These are phyloP conservation scores for Thielaviopsis musarum DNA, from an alignment of 2,329 filamentous ascomycete genomes.

Conservation along the genomic window DNA sequence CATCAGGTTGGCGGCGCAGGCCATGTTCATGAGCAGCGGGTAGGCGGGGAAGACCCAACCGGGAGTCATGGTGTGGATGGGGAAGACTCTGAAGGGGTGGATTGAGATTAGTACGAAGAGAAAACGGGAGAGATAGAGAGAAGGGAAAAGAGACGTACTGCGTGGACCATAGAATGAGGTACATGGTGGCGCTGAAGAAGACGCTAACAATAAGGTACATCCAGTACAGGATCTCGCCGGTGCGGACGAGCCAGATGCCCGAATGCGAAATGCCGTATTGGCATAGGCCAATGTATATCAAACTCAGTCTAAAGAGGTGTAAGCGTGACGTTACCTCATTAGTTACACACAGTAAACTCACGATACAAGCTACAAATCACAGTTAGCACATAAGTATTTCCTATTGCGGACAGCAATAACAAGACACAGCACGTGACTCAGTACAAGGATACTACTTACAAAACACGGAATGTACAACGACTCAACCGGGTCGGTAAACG, in stretches of 20 bases:
- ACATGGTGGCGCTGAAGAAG: constrained; percentile 50
- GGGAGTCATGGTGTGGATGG: constrained; percentile 72
- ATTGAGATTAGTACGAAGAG: too few relatives aligned
- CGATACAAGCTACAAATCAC: constrained; percentile 25
- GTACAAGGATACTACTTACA: constrained; percentile 23
- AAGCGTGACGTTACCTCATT: constrained; percentile 23
- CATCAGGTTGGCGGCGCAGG: constrained; percentile 47
- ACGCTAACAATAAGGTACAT: constrained; percentile 53
- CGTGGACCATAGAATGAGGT: constrained; percentile 53
- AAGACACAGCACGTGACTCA: background rate
- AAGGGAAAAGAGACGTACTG: constrained; percentile 23
- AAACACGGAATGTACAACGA: constrained; percentile 58
- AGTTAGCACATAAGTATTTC: constrained; percentile 7
- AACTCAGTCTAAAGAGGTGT: constrained; percentile 41
- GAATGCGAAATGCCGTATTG: constrained; percentile 51
- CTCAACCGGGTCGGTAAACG: constrained; percentile 62
- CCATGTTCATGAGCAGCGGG: constrained; percentile 59
- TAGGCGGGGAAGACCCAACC: constrained; percentile 83
- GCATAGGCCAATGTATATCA: constrained; percentile 60
- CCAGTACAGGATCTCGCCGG: constrained; percentile 58
- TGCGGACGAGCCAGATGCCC: constrained; percentile 42
- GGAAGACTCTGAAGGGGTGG: constrained; percentile 25
- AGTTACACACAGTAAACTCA: constrained; percentile 17
- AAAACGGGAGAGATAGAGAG: background rate
- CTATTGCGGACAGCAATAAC: too few relatives aligned